Evolutionary conservation across 768 basidiomycete species (phyloP).

Genomic region (Podaxis sp.): DNA sequence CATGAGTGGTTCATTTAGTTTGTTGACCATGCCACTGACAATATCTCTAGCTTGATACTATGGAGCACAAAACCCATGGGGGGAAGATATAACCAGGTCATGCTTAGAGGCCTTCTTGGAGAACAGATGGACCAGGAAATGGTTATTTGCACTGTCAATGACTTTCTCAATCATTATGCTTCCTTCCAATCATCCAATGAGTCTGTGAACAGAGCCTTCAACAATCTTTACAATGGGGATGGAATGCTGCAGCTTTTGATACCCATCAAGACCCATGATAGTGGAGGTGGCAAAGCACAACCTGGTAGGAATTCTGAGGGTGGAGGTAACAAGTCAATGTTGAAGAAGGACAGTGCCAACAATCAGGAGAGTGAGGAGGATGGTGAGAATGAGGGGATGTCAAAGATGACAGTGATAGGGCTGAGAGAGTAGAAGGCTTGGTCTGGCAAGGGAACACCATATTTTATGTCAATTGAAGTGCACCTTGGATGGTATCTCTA

Average conservation of each 20-base stretch:
- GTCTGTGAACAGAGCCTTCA: neutral
- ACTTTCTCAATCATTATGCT: neutral
- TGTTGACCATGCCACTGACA: too few species aligned
- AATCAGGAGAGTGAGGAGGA: too few species aligned
- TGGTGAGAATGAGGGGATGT: too few species aligned
- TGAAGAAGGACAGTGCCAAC: too few species aligned
- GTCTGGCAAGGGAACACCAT: neutral
- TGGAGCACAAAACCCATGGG: too few species aligned
- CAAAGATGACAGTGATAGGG: too few species aligned
- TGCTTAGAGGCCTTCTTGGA: neutral
- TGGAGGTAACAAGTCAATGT: too few species aligned
- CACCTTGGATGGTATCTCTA: neutral
- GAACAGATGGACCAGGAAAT: neutral
- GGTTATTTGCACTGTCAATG: neutral
- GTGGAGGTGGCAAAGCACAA: neutral
- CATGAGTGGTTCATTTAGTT: too few species aligned
- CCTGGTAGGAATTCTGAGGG: too few species aligned
- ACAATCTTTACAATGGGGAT: neutral
- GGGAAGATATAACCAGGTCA: neutral
- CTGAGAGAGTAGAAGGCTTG: neutral
- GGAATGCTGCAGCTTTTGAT: neutral
- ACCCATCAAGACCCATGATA: neutral
- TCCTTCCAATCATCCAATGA: neutral
- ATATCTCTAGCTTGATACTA: too few species aligned
- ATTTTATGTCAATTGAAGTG: slow-evolving; percentile 1